Evolutionary conservation across 2,329 filamentous ascomycete genomes (phyloP), one percentile per base, ranked within the genome.

Genomic region (Fusarium sp.): DNA sequence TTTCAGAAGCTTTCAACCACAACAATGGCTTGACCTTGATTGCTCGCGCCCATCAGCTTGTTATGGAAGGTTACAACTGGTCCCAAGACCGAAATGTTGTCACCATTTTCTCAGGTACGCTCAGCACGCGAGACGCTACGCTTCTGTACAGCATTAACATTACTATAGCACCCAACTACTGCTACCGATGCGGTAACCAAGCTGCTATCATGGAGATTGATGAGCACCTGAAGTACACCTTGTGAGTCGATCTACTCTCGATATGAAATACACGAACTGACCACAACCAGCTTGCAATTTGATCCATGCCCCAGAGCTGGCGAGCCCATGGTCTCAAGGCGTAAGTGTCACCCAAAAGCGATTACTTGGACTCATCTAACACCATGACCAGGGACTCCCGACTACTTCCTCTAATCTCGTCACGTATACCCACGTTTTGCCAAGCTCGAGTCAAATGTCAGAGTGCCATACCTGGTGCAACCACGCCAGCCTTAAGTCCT

Each of bases 191-290:
- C 81, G 96, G 96, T 80, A 99, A 99, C 84, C 96, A 98, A 84
- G 96, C 96, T 63, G 96, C 96, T n/a, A 98, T 99, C 83, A 99
- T 99, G 96, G 96, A 98, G 85, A 99, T 99, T 83, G 96, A 98
- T 76, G 96, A 99, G 85, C 95, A 98, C 83, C 86, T 99, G 81
- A 98, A 99, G 87, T 99, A 98, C 85, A 98, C 96, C 80, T 98
- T 99, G 95, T 98, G 89, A 84, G 94, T 91, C 38, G 31, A 23
- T 21, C 21, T 14, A 19, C 25, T n/a, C 33, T n/a, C 25, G 14
- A 18, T 12, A 37, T 19, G 10, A 14, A 21, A 10, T 19, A 18
- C n/a, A 52, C 23, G 63, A 70, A 79, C 83, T 74, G 82, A 65
- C 70, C 27, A 52, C 39, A 33, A 66, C 25, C 79, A 99, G 96